Base-by-base conservation (phyloP, 2,329 filamentous ascomycete species). In the Alternaria incomplexa region DNA sequence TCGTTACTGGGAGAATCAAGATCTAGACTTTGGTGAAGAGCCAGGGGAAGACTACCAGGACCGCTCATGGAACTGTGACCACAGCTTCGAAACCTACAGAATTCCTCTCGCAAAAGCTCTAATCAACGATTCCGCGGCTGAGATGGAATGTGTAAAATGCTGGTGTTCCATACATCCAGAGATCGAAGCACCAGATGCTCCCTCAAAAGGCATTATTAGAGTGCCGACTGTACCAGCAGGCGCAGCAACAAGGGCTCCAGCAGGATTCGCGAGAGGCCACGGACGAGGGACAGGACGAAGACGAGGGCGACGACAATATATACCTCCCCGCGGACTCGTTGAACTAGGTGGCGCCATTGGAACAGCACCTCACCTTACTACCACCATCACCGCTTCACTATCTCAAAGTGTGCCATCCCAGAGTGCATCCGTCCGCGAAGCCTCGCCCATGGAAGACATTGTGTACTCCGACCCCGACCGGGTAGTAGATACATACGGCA, bases 1-100 rank as follows among this genome's bases (percentile, higher is more conserved):
- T 1, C 36, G 32, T 2, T 74, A 75, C 58, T 82, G 81, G 81
- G 73, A 71, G 46, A 12, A 62, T 0, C 54, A 65, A 30, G 68
- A 65, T 22, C 46, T 74, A 0, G 59, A 81, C 61, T 82, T 83
- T 50, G 80, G 80, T 28, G 69, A 73, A 0, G 80, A 82, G 58
- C 80, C 80, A 5, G 68, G 64, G 1, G 73, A 79, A 25, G 65
- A 74, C 20, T 40, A 58, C 11, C 56, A 64, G 40, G 70, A 77
- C 25, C 60, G 52, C 1, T 22, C 57, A 1, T 79, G 75, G 76
- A 43, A 67, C 22, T 79, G 77, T 54, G 1, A 44, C 1, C 77
- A 79, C 48, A 5, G 17, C 5, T 78, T 77, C 61, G 12, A 28
- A 1, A 63, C 69, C 4, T 67, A 63, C 36, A 67, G 58, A 22